Evolutionary conservation across 2,329 filamentous ascomycete species (phyloP).

Genomic region (Calonectria montana): DNA sequence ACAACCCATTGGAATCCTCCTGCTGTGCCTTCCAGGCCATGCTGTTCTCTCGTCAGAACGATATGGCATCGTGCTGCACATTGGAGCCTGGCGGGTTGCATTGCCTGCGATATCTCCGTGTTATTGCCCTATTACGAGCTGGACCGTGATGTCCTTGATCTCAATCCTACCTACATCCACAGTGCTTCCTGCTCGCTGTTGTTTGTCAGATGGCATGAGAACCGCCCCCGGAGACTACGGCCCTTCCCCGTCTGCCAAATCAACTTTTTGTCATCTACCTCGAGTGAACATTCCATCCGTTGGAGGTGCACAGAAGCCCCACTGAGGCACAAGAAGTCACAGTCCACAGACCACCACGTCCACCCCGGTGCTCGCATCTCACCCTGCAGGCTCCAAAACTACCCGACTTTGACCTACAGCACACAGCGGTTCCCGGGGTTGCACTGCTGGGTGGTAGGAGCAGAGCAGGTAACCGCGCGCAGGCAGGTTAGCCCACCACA

Average conservation of each 20-base stretch:
- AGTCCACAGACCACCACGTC: slow-evolving; percentile 20
- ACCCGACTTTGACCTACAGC: slow-evolving; percentile 18
- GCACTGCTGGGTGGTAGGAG: slow-evolving; percentile 3
- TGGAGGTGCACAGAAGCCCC: slow-evolving; percentile 20
- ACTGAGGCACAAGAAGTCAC: slow-evolving; percentile 18
- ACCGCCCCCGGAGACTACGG: neutral
- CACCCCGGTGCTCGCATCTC: slow-evolving; percentile 2
- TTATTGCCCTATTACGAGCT: neutral
- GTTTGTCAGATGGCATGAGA: neutral
- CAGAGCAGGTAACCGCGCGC: slow-evolving; percentile 5
- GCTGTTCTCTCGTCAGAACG: neutral
- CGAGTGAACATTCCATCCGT: slow-evolving; percentile 27
- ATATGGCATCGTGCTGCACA: neutral
- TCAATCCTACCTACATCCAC: neutral
- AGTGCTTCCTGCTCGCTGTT: neutral
- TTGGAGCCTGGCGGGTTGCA: slow-evolving; percentile 1
- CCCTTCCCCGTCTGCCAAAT: slow-evolving; percentile 9
- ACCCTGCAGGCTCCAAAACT: slow-evolving; percentile 21
- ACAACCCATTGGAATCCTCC: slow-evolving; percentile 2
- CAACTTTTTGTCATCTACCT: slow-evolving; percentile 16
- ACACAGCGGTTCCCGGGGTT: neutral
- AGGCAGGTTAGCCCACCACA: neutral
- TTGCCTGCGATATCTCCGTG: neutral
- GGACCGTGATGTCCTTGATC: slow-evolving; percentile 14
- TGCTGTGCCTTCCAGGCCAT: slow-evolving; percentile 5